Evolutionary conservation across 257 asterid species (phyloP).

Genomic region (Eucommia ulmoides): DNA sequence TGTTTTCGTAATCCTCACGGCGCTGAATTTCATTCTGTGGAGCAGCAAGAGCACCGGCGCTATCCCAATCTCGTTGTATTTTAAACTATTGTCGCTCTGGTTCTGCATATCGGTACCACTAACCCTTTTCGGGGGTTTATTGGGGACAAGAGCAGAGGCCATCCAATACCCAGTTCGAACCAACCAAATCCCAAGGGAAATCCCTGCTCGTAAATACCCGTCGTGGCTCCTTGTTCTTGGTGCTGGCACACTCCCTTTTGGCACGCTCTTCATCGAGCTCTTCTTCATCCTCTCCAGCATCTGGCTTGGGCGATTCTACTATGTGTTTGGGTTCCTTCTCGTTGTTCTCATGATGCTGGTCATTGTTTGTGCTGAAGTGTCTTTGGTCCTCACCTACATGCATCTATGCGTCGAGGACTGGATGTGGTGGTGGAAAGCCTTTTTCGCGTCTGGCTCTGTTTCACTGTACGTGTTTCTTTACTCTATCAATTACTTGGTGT

Average conservation of each 20-base stretch:
- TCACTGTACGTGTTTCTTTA: conserved; percentile 9
- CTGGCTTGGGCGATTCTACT: conserved; percentile 14
- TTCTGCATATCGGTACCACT: conserved; percentile 12
- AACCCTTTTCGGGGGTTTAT: conserved; percentile 9
- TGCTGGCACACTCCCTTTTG: conserved; percentile 17
- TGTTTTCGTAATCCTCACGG: conserved; percentile 8
- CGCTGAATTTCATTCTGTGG: conserved; percentile 11
- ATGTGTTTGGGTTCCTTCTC: conserved; percentile 13
- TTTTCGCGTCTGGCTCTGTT: conserved; percentile 15
- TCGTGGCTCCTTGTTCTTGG: conserved; percentile 14
- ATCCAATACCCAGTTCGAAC: conserved; percentile 10
- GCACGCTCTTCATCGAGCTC: conserved; percentile 13
- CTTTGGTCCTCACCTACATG: conserved; percentile 12
- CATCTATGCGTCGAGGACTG: conserved; percentile 16
- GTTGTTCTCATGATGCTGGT: conserved; percentile 8
- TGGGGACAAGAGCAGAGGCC: conserved; percentile 8
- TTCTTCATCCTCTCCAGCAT: conserved; percentile 14
- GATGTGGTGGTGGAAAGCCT: conserved; percentile 20
- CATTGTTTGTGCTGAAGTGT: conserved; percentile 13
- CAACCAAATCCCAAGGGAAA: conserved; percentile 13
- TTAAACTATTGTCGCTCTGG: conserved; percentile 10
- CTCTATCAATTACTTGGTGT: conserved; percentile 11
- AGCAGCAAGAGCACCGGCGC: conserved; percentile 16
- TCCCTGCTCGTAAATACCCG: conserved; percentile 10
- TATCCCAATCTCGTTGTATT: conserved; percentile 9